Percentiles rank a stretch among this genome's conserved stretches.
Evolutionary conservation across 805 yeast species (phyloP).

Genomic region (Cyberlindnera maritima): DNA sequence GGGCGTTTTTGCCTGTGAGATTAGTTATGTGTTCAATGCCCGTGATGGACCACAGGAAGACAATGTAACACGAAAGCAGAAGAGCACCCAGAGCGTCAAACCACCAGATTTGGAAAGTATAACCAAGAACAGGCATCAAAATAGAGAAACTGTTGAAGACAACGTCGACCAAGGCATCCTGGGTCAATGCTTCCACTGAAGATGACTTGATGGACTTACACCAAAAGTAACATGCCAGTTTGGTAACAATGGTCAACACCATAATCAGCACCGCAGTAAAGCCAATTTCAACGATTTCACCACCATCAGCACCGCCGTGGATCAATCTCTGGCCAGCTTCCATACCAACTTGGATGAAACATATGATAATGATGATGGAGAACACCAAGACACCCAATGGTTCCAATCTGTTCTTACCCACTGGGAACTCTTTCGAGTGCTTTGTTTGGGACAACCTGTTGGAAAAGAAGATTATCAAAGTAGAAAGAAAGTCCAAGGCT

Average conservation of each 20-base stretch:
- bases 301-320: conserved; percentile 21
- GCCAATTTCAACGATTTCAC: conserved; percentile 46
- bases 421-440: conserved; percentile 57
- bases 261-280: conserved; percentile 53
- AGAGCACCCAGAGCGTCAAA: conserved; percentile 75
- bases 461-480: conserved; percentile 65
- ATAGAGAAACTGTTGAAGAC: conserved; percentile 71
- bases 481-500: conserved; percentile 67
- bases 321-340: conserved; percentile 54
- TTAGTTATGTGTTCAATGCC: conserved; percentile 73
- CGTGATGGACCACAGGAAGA: conserved; percentile 58
- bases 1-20: conserved; percentile 72
- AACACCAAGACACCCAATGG: conserved; percentile 78
- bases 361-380: conserved; percentile 65
- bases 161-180: conserved; percentile 78
- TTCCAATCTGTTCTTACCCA: conserved; percentile 70
- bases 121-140: conserved; percentile 64
- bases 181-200: conserved; percentile 75
- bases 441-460: conserved; percentile 46
- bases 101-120: conserved; percentile 58
- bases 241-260: conserved; percentile 58
- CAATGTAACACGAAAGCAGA: conserved; percentile 56
- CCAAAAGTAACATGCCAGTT: conserved; percentile 60
- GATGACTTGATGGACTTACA: conserved; percentile 59
- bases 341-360: conserved; percentile 69